Evolutionary conservation across 164 flowering plant genomes (phyloP), one percentile per base, ranked within the genome.

Genomic region (Vitis labrusca): DNA sequence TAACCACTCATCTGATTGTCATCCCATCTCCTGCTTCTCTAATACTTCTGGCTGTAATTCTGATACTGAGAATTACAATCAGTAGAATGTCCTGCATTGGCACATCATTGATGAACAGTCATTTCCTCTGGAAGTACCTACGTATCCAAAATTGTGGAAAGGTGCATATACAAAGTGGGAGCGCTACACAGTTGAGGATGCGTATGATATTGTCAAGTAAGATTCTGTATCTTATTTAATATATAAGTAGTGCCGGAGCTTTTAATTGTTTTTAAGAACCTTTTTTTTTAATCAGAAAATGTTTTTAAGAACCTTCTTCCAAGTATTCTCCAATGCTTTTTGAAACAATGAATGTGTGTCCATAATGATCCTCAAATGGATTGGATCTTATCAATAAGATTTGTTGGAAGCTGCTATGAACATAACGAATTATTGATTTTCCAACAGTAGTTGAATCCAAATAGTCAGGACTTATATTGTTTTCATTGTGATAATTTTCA

Each of bases 21-120:
- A 48, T 55, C 15, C 59, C 47, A 16, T 60, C 27, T 7, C 64
- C 49, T 23, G 19, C 37, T 68, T 54, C 15, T 74, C 69, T 60
- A 55, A 47, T 59, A 72, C 10, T 70, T 69, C 50, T 73, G 57
- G 72, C 30, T 77, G 71, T 55, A 50, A 68, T 75, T 74, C 77
- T 88, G 79, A 72, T 83, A 3, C 57, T 74, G 74, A 49, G 65
- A 73, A 75, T 88, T 82, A 44, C 75, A 72, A 85, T 86, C 78
- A 77, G 86, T 91, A 95, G 99, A 95, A 95, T 84, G 97, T 95
- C 70, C 92, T 95, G 69, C 99, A 95, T 81, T 95, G 99, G 99
- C 99, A 95, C 86, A 91, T 93, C 66, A 84, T 95, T 77, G 98
- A 93, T 60, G 95, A 91, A 74, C 67, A 95, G 78, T 88, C 99